phyloP scores from a whole-genome alignment of 805 yeast species.

The Candida fluviatilis region DNA sequence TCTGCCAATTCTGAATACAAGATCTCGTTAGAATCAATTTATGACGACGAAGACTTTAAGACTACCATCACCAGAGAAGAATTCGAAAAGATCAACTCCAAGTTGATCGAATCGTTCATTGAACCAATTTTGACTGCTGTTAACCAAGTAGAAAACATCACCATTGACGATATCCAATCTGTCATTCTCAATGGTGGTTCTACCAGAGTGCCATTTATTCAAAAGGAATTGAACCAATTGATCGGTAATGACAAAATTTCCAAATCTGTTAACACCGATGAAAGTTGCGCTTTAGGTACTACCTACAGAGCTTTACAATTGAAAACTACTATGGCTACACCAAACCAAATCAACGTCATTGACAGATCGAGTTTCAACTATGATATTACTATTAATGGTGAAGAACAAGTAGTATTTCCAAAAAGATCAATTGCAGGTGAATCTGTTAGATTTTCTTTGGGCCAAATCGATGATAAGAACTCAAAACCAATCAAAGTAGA shows the following conservation, averaged over 20 bases:
- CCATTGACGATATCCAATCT: conserved; percentile 46
- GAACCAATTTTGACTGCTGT: conserved; percentile 56
- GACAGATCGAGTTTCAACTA: conserved; percentile 55
- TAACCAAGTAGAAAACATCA: conserved; percentile 19
- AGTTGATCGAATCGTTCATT: conserved; percentile 42
- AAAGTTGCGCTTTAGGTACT: conserved; percentile 87
- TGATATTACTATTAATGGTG: conserved; percentile 29
- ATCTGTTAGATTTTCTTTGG: conserved; percentile 31
- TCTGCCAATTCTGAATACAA: conserved; percentile 83
- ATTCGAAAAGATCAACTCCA: conserved; percentile 57
- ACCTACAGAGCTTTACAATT: conserved; percentile 73
- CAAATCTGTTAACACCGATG: conserved; percentile 92
- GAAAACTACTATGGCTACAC: conserved; percentile 62
- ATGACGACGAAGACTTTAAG: conserved; percentile 71
- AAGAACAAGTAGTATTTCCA: conserved; percentile 37
- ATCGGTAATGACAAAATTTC: conserved; percentile 59
- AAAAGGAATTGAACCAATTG: conserved; percentile 50
- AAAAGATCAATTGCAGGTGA: conserved; percentile 40
- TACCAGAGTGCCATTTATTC: conserved; percentile 84
- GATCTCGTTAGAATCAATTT: conserved; percentile 72
- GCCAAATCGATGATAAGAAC: conserved; percentile 24
- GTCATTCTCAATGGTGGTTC: conserved; percentile 88
- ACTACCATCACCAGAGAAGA: conserved; percentile 70
- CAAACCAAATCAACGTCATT: conserved; percentile 51
- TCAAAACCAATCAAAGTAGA: conserved; percentile 21